Evolutionary conservation across 768 basidiomycete genomes (phyloP).

Genomic region (Scleroderma bovista): DNA sequence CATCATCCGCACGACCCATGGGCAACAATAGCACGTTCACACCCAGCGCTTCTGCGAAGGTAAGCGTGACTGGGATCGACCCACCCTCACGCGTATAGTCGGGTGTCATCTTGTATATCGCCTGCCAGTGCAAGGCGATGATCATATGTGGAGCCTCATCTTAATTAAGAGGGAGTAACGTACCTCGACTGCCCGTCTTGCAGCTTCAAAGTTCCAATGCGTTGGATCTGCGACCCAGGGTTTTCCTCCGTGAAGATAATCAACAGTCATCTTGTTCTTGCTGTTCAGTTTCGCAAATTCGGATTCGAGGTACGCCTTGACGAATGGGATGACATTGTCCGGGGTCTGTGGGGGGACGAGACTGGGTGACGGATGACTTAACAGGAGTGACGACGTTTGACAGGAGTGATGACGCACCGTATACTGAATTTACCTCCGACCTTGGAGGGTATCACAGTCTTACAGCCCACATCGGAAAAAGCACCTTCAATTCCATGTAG

Average conservation of each 20-base stretch:
- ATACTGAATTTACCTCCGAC: slow-evolving; percentile 93
- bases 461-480: slow-evolving; percentile 74
- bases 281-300: slow-evolving; percentile 78
- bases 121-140: neutral
- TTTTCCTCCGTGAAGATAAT: slow-evolving; percentile 65
- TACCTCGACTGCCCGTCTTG: slow-evolving; percentile 70
- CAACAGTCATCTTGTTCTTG: slow-evolving; percentile 70
- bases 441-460: slow-evolving; percentile 93
- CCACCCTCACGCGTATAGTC: slow-evolving; percentile 83
- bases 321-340: slow-evolving; percentile 58
- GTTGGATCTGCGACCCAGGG: slow-evolving; percentile 78
- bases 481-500: slow-evolving; percentile 96
- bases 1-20: slow-evolving; percentile 90
- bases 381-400: too few relatives aligned
- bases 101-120: slow-evolving; percentile 60
- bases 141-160: neutral
- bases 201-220: slow-evolving; percentile 88
- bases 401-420: slow-evolving; percentile 44
- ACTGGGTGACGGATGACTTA: slow-evolving; percentile 23
- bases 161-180: neutral
- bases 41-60: slow-evolving; percentile 75
- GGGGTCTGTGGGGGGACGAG: slow-evolving; percentile 80
- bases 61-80: slow-evolving; percentile 81
- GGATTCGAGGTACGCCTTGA: slow-evolving; percentile 55
- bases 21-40: slow-evolving; percentile 83